Conservation (phyloP, 768 basidiomycete genomes). For the Collybia sordida region DNA sequence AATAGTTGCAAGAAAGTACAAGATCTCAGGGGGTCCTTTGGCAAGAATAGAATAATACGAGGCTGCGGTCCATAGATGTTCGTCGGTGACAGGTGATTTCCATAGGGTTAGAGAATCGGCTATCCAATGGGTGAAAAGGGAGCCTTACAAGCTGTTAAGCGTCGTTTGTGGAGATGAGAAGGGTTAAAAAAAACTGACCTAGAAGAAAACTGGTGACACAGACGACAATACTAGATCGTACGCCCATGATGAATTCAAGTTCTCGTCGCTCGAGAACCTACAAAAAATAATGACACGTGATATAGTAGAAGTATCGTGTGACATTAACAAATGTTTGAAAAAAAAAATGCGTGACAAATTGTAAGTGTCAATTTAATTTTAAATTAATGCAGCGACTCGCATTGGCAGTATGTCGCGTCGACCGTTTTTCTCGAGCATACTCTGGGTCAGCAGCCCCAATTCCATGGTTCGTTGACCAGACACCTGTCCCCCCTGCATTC, state of each 20-base stretch:
- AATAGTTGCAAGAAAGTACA: conserved; percentile 58
- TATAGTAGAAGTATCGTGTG: no score
- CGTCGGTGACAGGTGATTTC: conserved; percentile 86
- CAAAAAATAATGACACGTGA: not conserved
- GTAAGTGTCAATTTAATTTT: no score
- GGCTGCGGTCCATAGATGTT: conserved; percentile 80
- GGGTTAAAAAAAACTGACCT: conserved; percentile 41
- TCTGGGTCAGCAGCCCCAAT: conserved; percentile 14
- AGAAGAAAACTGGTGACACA: conserved; percentile 80
- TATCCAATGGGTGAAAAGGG: conserved; percentile 88
- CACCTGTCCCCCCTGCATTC: conserved; percentile 22
- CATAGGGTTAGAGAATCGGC: conserved; percentile 90
- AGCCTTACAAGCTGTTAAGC: conserved; percentile 41
- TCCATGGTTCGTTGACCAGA: conserved; percentile 71
- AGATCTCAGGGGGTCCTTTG: conserved; percentile 55
- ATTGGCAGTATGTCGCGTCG: not conserved
- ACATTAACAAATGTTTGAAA: no score
- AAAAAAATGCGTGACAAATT: no score
- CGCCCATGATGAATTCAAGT: conserved; percentile 47
- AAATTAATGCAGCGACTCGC: conserved; percentile 15
- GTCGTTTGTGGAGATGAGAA: not conserved
- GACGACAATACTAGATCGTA: conserved; percentile 73
- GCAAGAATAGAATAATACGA: conserved; percentile 79
- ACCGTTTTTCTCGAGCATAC: conserved; percentile 7
- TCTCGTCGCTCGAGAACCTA: not conserved